These are phyloP conservation scores for Ampelomyces quisqualis DNA, from an alignment of 2,329 filamentous ascomycete genomes.

Conservation along the genomic window DNA sequence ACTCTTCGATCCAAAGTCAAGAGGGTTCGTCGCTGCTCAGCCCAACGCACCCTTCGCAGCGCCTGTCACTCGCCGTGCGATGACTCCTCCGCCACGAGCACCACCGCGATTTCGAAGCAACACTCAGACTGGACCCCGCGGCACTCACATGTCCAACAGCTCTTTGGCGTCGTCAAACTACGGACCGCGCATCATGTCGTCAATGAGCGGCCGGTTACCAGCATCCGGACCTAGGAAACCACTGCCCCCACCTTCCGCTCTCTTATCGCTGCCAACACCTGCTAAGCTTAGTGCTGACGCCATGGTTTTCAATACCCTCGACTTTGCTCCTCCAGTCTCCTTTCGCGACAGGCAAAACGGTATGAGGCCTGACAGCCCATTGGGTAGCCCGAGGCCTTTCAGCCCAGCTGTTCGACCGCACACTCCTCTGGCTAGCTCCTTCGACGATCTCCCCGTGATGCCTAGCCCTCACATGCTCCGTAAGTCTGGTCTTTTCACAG, in stretches of 20 bases:
- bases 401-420: conserved; percentile 70
- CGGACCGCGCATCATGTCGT: conserved; percentile 45
- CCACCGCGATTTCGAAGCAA: conserved; percentile 56
- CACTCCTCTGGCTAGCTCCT: conserved; percentile 78
- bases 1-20: conserved; percentile 58
- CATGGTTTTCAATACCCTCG: conserved; percentile 67
- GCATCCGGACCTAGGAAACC: conserved; percentile 53
- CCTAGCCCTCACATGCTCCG: conserved; percentile 81
- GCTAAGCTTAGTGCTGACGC: conserved; percentile 80
- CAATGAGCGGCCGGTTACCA: conserved; percentile 42
- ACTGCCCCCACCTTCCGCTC: conserved; percentile 69
- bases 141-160: conserved; percentile 51
- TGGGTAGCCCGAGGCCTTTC: conserved; percentile 65
- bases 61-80: conserved; percentile 82
- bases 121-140: conserved; percentile 25
- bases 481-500: conserved; percentile 77
- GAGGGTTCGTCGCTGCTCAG: conserved; percentile 60
- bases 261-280: conserved; percentile 80
- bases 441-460: conserved; percentile 80
- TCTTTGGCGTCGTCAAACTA: conserved; percentile 51
- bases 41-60: conserved; percentile 68
- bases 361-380: conserved; percentile 59
- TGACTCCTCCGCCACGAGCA: conserved; percentile 85
- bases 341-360: conserved; percentile 68
- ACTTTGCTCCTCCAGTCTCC: conserved; percentile 77